Evolutionary conservation across 2,329 filamentous ascomycete species (phyloP).

Genomic region (Pyricularia sp.): DNA sequence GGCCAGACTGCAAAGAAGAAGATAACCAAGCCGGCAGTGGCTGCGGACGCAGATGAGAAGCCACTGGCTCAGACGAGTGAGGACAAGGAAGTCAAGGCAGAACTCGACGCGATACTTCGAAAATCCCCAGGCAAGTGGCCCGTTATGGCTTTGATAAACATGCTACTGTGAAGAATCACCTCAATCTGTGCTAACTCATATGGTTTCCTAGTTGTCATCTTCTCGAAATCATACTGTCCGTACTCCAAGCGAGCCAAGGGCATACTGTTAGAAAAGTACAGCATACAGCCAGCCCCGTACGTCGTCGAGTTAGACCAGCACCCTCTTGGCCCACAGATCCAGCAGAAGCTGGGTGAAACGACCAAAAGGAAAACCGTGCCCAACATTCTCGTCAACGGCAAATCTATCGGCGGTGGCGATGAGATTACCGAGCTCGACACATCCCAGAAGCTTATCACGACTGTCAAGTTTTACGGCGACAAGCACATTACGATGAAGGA

Average conservation of each 20-base stretch:
- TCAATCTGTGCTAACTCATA: not conserved
- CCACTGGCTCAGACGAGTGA: conserved; percentile 39
- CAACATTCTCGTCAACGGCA: conserved; percentile 81
- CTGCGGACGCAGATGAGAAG: conserved; percentile 17
- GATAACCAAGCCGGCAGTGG: conserved; percentile 38
- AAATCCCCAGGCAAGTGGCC: conserved; percentile 63
- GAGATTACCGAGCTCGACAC: conserved; percentile 67
- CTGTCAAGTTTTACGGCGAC: conserved; percentile 64
- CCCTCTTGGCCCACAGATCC: conserved; percentile 61
- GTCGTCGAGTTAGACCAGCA: conserved; percentile 89
- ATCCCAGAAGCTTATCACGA: conserved; percentile 57
- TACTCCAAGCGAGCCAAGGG: conserved; percentile 78
- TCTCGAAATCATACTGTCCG: conserved; percentile 91
- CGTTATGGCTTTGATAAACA: not conserved
- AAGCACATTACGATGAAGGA: conserved; percentile 49
- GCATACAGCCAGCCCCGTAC: conserved; percentile 70
- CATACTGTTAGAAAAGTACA: conserved; percentile 76
- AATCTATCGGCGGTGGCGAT: conserved; percentile 84
- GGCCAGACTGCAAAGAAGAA: conserved; percentile 35
- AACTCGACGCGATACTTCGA: conserved; percentile 73
- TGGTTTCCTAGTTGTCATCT: conserved; percentile 68
- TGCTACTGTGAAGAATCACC: not conserved
- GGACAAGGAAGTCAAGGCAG: conserved; percentile 56
- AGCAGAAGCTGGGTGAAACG: conserved; percentile 59
- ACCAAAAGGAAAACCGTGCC: conserved; percentile 83